Evolutionary conservation across 2,329 filamentous ascomycete species (phyloP), one percentile per base, ranked within the genome.

Genomic region (Colletotrichum shisoi): DNA sequence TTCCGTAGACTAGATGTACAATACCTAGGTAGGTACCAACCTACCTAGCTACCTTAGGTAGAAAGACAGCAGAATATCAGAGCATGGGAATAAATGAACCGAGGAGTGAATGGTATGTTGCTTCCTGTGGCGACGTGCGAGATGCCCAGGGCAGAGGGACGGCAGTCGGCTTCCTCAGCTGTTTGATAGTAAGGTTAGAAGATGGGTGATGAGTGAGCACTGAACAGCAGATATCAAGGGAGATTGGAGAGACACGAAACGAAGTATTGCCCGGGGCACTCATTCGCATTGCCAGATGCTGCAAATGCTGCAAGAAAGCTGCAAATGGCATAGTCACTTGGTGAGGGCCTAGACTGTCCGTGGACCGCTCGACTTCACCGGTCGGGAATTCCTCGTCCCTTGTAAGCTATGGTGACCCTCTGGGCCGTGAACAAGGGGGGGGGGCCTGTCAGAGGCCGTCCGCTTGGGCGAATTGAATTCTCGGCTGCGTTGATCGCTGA

Each of bases 381-480:
- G 65, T 68, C 65, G 65, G 56, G 48, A 49, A 51, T 34, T 49
- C 44, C 17, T 27, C 19, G 40, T n/a, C 27, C 54, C 42, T 21
- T 17, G 24, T 34, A 34, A 8, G 31, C 8, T 34, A 8, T 34
- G 31, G 31, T 19, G 19, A 27, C 52, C 13, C 39, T 17, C 15
- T 15, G 39, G 31, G 39, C 39, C 49, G 45, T 34, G 31, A 34
- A 31, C 27, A 7, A 40, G 56, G 53, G 53, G 64, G n/a, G 54
- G 42, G 44, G 27, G 59, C 62, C 56, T 65, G 56, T 60, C 65
- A 45, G 49, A 44, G 27, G 34, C 12, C 17, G 54, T 44, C 31
- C 52, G 51, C 46, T 39, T 57, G 58, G 61, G 44, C 62, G 61
- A 57, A 68, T 68, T 65, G 62, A 65, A 62, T 60, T 68, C 65